These are phyloP conservation scores for Simmondsia chinensis DNA, from an alignment of 148 eudicot genomes.

Conservation along the genomic window DNA sequence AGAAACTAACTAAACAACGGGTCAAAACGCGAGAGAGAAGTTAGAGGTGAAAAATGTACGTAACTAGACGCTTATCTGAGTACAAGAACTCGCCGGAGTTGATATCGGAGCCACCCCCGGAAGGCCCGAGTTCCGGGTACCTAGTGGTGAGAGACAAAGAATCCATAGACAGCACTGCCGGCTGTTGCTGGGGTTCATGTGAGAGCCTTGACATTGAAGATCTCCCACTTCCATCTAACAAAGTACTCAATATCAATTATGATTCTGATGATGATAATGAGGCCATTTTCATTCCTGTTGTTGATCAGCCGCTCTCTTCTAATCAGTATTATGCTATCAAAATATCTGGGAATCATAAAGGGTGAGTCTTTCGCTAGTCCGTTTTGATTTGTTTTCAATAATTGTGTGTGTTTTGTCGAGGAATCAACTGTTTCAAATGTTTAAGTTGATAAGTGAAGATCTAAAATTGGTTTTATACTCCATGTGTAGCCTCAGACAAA, in stretches of 20 bases:
- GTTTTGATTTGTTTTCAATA: too few relatives aligned
- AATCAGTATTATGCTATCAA: slow-evolving; percentile 25
- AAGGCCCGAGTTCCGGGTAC: slow-evolving; percentile 56
- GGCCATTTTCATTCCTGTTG: slow-evolving; percentile 17
- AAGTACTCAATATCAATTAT: slow-evolving; percentile 1
- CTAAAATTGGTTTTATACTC: too few relatives aligned
- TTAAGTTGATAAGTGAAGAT: background rate
- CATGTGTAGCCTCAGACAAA: too few relatives aligned
- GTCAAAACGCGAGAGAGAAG: too few relatives aligned
- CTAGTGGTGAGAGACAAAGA: slow-evolving; percentile 20
- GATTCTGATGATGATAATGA: slow-evolving; percentile 4
- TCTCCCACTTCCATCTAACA: slow-evolving; percentile 15
- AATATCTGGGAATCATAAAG: slow-evolving; percentile 4
- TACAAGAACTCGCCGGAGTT: slow-evolving; percentile 25
- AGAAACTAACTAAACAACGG: too few relatives aligned
- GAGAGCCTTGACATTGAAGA: slow-evolving; percentile 1
- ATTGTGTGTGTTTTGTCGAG: slow-evolving; percentile 6
- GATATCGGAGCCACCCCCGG: slow-evolving; percentile 17
- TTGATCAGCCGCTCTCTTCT: slow-evolving; percentile 20
- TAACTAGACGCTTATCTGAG: slow-evolving; percentile 40
- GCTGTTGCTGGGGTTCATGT: slow-evolving; percentile 12
- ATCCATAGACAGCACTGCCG: slow-evolving; percentile 5
- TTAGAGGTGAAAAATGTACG: slow-evolving; percentile 53
- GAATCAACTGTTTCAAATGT: background rate
- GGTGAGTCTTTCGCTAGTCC: background rate